phyloP scores from a whole-genome alignment of 2,329 filamentous ascomycete species.

The Keithomyces neogunnii region DNA sequence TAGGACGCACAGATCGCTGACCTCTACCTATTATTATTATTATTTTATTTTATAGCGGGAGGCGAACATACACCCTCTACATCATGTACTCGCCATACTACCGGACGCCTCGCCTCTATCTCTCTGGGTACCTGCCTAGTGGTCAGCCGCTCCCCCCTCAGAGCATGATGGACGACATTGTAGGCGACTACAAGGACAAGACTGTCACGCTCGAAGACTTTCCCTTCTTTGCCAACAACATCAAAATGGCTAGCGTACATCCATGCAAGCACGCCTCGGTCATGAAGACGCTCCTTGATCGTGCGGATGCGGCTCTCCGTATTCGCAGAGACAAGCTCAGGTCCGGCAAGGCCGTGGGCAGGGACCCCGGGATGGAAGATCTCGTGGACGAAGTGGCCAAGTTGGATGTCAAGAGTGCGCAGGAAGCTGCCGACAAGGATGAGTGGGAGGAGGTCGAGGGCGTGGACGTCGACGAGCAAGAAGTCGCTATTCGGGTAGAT shows the following conservation, averaged over 20 bases:
- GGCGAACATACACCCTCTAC: constrained; percentile 95
- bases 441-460: constrained; percentile 60
- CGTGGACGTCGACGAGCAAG: constrained; percentile 55
- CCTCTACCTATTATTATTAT: not conserved
- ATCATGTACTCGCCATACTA: constrained; percentile 98
- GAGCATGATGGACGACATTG: constrained; percentile 93
- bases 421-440: constrained; percentile 43
- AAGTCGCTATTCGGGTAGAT: constrained; percentile 77
- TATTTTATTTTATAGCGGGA: constrained; percentile 46
- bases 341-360: constrained; percentile 37
- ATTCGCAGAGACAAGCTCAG: constrained; percentile 76
- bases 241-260: constrained; percentile 96
- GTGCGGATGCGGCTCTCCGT: constrained; percentile 87
- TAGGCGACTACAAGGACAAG: constrained; percentile 96
- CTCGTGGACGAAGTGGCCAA: constrained; percentile 73
- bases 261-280: constrained; percentile 96
- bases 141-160: constrained; percentile 75
- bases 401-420: constrained; percentile 47
- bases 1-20: not conserved
- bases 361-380: constrained; percentile 64
- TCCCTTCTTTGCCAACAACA: constrained; percentile 79
- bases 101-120: constrained; percentile 87
- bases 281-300: constrained; percentile 95
- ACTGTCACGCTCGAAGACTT: constrained; percentile 98
- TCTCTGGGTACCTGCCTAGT: constrained; percentile 76